Evolutionary conservation across 148 eudicot genomes (phyloP).

Genomic region (Persicaria maculosa): DNA sequence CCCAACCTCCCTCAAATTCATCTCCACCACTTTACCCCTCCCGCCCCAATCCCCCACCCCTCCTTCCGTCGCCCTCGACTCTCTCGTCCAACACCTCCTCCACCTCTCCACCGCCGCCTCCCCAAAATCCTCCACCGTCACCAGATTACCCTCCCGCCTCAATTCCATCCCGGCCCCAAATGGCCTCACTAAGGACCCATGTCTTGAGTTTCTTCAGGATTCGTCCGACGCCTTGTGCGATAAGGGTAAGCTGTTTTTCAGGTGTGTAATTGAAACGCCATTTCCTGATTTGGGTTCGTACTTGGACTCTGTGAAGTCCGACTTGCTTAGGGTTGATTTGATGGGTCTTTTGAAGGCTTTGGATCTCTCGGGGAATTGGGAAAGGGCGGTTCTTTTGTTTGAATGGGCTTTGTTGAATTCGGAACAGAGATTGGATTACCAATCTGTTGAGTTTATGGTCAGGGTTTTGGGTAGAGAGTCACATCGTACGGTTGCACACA

Average conservation of each 20-base stretch:
- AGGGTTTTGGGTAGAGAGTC: conserved; percentile 77
- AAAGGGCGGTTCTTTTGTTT: conserved; percentile 54
- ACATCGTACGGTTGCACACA: conserved; percentile 50
- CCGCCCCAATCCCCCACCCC: conserved; percentile 40
- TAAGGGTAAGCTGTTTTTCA: conserved; percentile 51
- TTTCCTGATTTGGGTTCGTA: conserved; percentile 34
- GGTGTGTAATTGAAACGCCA: conserved; percentile 40
- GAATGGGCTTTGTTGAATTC: conserved; percentile 57
- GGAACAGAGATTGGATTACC: conserved; percentile 36
- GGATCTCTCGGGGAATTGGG: conserved; percentile 61
- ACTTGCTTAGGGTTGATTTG: conserved; percentile 50
- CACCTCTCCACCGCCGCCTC: conserved; percentile 47
- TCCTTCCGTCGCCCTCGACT: conserved; percentile 51
- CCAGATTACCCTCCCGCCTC: conserved; percentile 26
- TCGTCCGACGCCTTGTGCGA: conserved; percentile 44
- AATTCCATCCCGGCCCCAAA: conserved; percentile 12
- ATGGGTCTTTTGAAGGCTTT: conserved; percentile 56
- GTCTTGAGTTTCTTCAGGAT: conserved; percentile 18
- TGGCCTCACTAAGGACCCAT: conserved; percentile 13
- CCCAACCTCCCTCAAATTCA: conserved; percentile 42
- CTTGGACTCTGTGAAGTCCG: conserved; percentile 39
- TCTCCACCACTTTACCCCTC: conserved; percentile 40
- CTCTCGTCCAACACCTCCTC: conserved; percentile 64
- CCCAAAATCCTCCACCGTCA: conserved; percentile 21
- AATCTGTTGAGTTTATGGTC: conserved; percentile 59